phyloP scores from a whole-genome alignment of 371 early-diverging fungal genomes.

The Globomyces sp. region DNA sequence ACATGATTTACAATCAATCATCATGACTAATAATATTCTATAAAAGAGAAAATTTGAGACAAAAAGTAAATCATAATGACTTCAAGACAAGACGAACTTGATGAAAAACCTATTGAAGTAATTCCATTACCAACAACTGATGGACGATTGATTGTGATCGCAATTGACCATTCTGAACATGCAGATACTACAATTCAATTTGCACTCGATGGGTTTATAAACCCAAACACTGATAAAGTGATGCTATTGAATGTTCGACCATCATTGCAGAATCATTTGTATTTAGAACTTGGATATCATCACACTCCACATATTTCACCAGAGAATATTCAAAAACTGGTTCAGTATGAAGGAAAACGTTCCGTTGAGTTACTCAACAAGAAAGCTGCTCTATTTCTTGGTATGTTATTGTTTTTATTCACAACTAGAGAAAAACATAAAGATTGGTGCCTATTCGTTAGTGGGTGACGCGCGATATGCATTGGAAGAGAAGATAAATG shows the following conservation, averaged over 20 bases:
- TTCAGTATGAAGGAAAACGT: no score
- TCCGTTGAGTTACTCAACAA: background rate
- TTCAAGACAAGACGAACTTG: no score
- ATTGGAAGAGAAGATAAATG: background rate
- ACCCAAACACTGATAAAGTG: constrained; percentile 2
- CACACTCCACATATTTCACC: background rate
- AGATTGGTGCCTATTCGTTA: background rate
- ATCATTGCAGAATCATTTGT: background rate
- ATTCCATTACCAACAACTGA: no score
- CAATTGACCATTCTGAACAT: background rate
- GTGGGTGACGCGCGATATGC: background rate
- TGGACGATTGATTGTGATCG: background rate
- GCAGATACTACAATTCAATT: background rate
- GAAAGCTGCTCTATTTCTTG: background rate
- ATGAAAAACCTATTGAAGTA: no score
- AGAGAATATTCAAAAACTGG: no score
- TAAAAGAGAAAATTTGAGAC: no score
- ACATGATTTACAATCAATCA: no score
- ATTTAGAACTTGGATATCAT: background rate
- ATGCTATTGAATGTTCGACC: background rate
- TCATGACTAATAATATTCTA: no score
- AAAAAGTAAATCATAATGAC: no score
- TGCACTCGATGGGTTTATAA: background rate
- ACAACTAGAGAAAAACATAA: background rate
- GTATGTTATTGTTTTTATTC: background rate